Percentiles rank a stretch among this genome's conserved stretches.
Evolutionary conservation across 2,329 filamentous ascomycete species (phyloP).

Genomic region (Biscogniauxia sp.): DNA sequence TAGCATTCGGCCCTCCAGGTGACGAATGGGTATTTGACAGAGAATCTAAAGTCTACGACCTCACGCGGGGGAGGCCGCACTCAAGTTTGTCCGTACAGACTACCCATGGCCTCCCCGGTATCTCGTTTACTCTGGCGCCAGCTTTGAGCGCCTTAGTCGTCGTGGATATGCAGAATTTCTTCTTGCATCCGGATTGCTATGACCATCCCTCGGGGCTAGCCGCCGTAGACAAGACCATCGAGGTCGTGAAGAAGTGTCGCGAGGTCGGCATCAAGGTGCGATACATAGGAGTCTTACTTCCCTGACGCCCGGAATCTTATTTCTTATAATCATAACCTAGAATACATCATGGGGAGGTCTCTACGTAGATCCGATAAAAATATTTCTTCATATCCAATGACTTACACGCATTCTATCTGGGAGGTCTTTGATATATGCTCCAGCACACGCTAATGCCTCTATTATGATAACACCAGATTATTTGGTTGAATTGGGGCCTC

Average conservation of each 20-base stretch:
- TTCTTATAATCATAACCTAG: not conserved
- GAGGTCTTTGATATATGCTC: too few relatives aligned
- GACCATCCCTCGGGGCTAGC: constrained; percentile 40
- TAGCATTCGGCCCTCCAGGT: constrained; percentile 30
- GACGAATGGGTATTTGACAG: constrained; percentile 33
- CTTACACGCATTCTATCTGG: too few relatives aligned
- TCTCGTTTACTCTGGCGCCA: constrained; percentile 39
- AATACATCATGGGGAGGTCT: too few relatives aligned
- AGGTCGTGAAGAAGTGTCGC: constrained; percentile 45
- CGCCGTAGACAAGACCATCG: constrained; percentile 39
- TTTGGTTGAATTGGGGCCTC: constrained; percentile 48
- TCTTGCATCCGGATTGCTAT: constrained; percentile 43
- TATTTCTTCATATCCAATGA: too few relatives aligned
- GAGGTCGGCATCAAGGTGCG: constrained; percentile 45
- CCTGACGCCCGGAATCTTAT: not conserved
- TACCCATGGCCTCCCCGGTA: constrained; percentile 27
- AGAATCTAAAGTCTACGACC: constrained; percentile 27
- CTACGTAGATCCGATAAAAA: too few relatives aligned
- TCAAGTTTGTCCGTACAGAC: constrained; percentile 24
- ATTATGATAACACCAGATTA: constrained; percentile 14
- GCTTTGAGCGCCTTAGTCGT: constrained; percentile 45
- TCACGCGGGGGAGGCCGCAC: constrained; percentile 19
- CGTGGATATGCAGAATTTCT: constrained; percentile 54
- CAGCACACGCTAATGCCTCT: too few relatives aligned
- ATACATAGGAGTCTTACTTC: not conserved